Evolutionary conservation across 306 rosid species (phyloP), one percentile per base, ranked within the genome.

Genomic region (Quercus agrifolia): DNA sequence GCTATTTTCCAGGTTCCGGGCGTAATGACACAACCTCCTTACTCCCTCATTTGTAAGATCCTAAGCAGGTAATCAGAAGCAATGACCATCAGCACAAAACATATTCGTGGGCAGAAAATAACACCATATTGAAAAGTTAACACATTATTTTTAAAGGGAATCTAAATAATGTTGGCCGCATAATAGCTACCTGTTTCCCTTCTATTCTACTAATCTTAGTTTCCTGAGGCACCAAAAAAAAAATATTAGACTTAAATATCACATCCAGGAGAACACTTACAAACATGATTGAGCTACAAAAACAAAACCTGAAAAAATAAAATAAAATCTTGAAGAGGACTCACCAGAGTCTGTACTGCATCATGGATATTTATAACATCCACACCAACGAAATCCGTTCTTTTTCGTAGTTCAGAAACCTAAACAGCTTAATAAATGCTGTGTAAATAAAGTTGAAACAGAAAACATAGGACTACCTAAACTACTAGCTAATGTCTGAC

Each of bases 141-240:
- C 2, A 46, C 82, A 68, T 71, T 56, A 75, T 52, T 78, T 41
- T 41, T 33, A 55, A 35, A 66, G 21, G 27, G 63, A 41, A 20
- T 23, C 54, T 12, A 70, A 64, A 71, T 75, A 55, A 31, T 46
- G 10, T 23, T 17, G 51, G 23, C 61, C 74, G 68, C 17, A 25
- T 52, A 11, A 52, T 73, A 71, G 67, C 27, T 89, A 95, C 99
- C 99, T 95, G 98, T 70, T 90, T 93, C 82, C 81, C 89, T 87
- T 89, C 99, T 62, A 95, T 87, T 76, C 81, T 87, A 79, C 74
- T 76, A 51, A 95, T 86, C 87, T 83, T 95, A 49, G 85, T 83
- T 81, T 88, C 92, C 99, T 95, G 92, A 30, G 75, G 58, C 64
- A 52, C 20, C 11, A 19, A 17, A 84, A 68, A 62, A 23, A 69